phyloP scores from a whole-genome alignment of 305 asterid species.

The Plantago coronopus region DNA sequence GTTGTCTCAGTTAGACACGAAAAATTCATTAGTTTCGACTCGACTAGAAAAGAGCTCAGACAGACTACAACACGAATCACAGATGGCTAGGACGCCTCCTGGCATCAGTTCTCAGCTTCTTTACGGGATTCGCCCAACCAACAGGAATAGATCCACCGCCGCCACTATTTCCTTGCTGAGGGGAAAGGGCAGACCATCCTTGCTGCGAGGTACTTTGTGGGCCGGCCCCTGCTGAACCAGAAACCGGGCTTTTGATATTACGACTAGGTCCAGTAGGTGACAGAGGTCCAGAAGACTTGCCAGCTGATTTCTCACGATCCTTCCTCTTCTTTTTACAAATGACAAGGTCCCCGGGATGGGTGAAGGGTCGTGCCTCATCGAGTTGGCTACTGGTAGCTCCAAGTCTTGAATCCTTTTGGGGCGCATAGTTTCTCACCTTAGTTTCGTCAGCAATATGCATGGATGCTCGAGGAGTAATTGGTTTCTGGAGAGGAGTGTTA shows the following conservation, averaged over 20 bases:
- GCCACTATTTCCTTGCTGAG: slow-evolving; percentile 57
- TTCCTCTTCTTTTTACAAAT: slow-evolving; percentile 95
- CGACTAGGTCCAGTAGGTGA: slow-evolving; percentile 66
- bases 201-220: slow-evolving; percentile 32
- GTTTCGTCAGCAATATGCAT: slow-evolving; percentile 41
- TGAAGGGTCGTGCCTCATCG: slow-evolving; percentile 49
- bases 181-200: slow-evolving; percentile 54
- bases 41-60: slow-evolving; percentile 12
- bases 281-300: slow-evolving; percentile 51
- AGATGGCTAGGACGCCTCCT: slow-evolving; percentile 85
- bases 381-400: slow-evolving; percentile 47
- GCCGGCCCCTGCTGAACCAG: slow-evolving; percentile 19
- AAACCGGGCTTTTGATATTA: slow-evolving; percentile 53
- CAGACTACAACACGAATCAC: slow-evolving; percentile 27
- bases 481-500: slow-evolving; percentile 52
- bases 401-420: slow-evolving; percentile 52
- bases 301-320: slow-evolving; percentile 68
- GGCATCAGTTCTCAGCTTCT: slow-evolving; percentile 81
- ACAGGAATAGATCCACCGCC: slow-evolving; percentile 46
- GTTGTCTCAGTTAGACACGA: slow-evolving; percentile 1
- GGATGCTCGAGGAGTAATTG: slow-evolving; percentile 54
- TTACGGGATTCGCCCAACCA: slow-evolving; percentile 98
- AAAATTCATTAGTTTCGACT: background rate
- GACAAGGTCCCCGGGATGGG: slow-evolving; percentile 93
- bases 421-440: slow-evolving; percentile 32